Conservation (phyloP, 345 rosid genomes). For the Citrus hindsii region DNA sequence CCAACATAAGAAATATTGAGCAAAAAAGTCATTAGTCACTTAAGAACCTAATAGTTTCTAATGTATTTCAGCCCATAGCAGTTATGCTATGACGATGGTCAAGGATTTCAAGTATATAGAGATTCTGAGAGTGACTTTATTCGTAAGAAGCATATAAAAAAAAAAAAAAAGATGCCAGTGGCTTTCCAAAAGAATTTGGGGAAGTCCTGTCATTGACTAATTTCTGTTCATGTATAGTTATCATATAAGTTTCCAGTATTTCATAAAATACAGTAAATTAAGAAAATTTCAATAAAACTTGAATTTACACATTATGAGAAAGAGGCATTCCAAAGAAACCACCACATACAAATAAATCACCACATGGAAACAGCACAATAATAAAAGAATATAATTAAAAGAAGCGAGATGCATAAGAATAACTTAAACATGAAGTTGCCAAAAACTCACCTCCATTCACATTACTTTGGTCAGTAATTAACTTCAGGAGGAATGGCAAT, state of each 20-base stretch:
- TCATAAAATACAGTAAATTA: neutral
- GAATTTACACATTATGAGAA: neutral
- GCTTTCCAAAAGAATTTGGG: neutral
- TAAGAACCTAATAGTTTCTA: neutral
- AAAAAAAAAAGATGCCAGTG: neutral
- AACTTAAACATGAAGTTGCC: neutral
- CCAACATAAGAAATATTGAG: neutral
- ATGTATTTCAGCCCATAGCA: neutral
- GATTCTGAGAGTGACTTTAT: neutral
- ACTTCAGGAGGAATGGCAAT: slow-evolving; percentile 66
- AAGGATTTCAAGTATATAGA: neutral
- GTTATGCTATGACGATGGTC: neutral
- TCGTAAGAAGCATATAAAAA: neutral
- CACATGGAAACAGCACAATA: neutral
- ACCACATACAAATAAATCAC: neutral
- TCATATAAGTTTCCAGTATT: neutral
- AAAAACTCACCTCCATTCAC: slow-evolving; percentile 58
- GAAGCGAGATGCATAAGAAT: neutral
- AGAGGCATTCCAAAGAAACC: neutral
- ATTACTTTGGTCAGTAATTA: slow-evolving; percentile 58
- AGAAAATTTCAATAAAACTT: neutral
- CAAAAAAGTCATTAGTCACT: neutral
- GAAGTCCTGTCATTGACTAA: neutral
- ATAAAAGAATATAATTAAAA: neutral
- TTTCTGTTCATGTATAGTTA: neutral